Percentiles rank a stretch among this genome's conserved stretches.
phyloP scores from a whole-genome alignment of 768 basidiomycete genomes.

The Gelatoporia subvermispora region DNA sequence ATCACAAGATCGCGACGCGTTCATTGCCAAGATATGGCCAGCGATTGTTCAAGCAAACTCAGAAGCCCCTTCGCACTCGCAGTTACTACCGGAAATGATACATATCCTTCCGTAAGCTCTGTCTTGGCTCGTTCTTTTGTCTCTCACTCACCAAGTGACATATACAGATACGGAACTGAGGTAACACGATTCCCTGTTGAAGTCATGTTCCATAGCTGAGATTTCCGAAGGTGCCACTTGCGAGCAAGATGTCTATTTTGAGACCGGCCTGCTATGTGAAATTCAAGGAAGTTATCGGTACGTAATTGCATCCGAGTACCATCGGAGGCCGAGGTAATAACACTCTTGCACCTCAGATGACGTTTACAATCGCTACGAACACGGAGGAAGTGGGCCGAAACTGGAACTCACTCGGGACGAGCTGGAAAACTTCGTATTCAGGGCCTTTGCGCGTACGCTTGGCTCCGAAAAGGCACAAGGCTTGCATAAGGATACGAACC shows the following conservation, averaged over 20 bases:
- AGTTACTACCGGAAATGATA: constrained; percentile 45
- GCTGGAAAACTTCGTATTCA: constrained; percentile 32
- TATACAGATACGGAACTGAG: constrained; percentile 28
- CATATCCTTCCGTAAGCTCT: constrained; percentile 38
- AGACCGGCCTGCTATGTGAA: constrained; percentile 46
- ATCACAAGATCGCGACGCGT: constrained; percentile 16
- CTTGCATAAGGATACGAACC: constrained; percentile 29
- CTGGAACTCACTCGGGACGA: constrained; percentile 21
- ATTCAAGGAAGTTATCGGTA: constrained; percentile 43
- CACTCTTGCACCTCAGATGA: constrained; percentile 14
- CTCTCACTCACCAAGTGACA: not conserved
- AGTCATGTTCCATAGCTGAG: not conserved
- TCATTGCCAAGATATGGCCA: constrained; percentile 36
- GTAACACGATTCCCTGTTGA: not conserved
- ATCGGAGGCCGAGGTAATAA: too few relatives aligned
- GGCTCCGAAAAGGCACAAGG: constrained; percentile 28
- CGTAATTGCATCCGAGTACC: not conserved
- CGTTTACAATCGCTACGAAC: constrained; percentile 39
- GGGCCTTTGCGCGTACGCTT: constrained; percentile 29
- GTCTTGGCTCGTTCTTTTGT: not conserved
- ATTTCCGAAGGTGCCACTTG: constrained; percentile 35
- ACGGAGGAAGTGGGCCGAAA: constrained; percentile 27
- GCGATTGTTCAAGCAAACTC: constrained; percentile 47
- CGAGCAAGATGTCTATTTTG: constrained; percentile 48
- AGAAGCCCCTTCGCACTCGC: constrained; percentile 48